Base-by-base conservation (phyloP, 768 basidiomycete genomes). In the Trametes cingulata region DNA sequence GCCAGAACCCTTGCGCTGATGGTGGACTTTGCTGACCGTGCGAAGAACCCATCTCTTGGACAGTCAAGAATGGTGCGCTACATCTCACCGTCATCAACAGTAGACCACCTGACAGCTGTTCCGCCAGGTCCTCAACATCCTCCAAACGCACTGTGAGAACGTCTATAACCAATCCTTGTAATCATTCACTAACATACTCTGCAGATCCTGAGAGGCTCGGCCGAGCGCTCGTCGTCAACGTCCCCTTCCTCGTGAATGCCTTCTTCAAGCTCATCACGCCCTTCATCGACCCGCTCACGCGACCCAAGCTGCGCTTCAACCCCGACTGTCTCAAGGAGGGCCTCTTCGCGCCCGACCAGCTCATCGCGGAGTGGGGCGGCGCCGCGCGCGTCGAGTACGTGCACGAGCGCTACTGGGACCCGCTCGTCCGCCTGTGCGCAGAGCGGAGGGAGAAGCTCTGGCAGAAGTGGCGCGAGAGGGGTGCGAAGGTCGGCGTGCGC, bases 271-370 rank as follows among this genome's bases (percentile, higher is more conserved):
- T 92, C 64, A 86, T 93, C 67, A 82, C 77, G 64, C 90, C 92
- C 1, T 87, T 94, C 69, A 83, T 95, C 52, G 93, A 95, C 74
- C 91, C 93, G 3, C 71, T 92, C 58, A 93, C 92, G 0, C 83
- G 86, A 29, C 72, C 80, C 36, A 91, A 92, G 73, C 79, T 91
- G 72, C 80, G 85, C 57, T 91, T 92, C 73, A 91, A 92, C 67
- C 88, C 88, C 1, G 72, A 81, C 20, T 78, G 86, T 22, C 74
- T 88, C 59, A 73, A 84, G 61, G 89, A 89, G 35, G 82, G 82
- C 2, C 73, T 94, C 39, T 89, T 95, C 71, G 77, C 81, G 0
- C 73, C 82, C 1, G 85, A 89, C 41, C 85, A 87, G 75, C 80
- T 95, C 53, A 86, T 90, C 75, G 75, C 73, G 15, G 81, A 87